These are phyloP conservation scores for Lactarius trivialis DNA, from an alignment of 768 basidiomycete genomes.

Conservation along the genomic window DNA sequence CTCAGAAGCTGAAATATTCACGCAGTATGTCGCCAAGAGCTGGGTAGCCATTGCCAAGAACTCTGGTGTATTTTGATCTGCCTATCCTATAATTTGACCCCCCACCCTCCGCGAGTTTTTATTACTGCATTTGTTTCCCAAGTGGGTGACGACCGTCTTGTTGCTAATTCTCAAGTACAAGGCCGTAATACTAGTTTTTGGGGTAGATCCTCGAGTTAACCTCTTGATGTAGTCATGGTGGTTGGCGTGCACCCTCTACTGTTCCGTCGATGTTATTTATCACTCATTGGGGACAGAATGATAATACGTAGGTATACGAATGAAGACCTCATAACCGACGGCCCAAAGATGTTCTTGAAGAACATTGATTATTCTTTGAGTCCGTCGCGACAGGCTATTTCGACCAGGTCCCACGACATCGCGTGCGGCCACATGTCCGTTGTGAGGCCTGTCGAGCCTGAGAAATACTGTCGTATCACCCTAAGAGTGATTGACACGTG, in stretches of 20 bases:
- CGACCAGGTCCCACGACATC: background rate
- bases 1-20: constrained; percentile 49
- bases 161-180: too few relatives aligned
- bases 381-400: background rate
- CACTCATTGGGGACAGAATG: background rate
- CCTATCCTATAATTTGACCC: background rate
- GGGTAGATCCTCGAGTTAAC: background rate
- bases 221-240: too few relatives aligned
- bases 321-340: background rate
- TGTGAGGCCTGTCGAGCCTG: too few relatives aligned
- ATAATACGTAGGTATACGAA: background rate
- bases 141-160: background rate
- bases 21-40: constrained; percentile 56
- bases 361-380: background rate
- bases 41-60: constrained; percentile 71
- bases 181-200: too few relatives aligned
- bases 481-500: background rate
- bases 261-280: background rate
- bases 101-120: background rate
- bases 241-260: too few relatives aligned
- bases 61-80: constrained; percentile 42
- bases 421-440: background rate
- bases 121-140: background rate
- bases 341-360: background rate
- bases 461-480: background rate